Evolutionary conservation across 148 eudicot species (phyloP).

Genomic region (Simmondsia chinensis): DNA sequence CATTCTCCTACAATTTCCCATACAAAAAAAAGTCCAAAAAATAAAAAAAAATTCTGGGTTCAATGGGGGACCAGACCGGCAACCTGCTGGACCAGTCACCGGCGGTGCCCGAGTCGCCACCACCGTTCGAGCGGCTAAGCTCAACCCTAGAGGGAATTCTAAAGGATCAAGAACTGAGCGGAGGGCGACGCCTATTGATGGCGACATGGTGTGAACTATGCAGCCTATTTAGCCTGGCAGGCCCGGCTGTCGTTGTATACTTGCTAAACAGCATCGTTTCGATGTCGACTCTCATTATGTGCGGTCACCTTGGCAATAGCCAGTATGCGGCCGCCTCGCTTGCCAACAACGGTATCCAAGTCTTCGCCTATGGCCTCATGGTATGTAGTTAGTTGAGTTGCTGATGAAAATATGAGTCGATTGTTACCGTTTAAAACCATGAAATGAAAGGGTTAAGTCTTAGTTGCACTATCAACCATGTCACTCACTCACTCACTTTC

Average conservation of each 20-base stretch:
- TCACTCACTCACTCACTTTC: too few species aligned
- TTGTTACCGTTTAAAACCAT: neutral
- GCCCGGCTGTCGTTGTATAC: slow-evolving; percentile 48
- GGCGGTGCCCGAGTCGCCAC: neutral
- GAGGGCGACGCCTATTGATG: slow-evolving; percentile 7
- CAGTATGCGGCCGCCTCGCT: slow-evolving; percentile 46
- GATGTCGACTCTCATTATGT: slow-evolving; percentile 43
- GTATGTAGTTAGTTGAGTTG: slow-evolving; percentile 8
- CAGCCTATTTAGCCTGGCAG: slow-evolving; percentile 24
- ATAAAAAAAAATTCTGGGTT: too few species aligned
- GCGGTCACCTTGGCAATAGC: slow-evolving; percentile 60
- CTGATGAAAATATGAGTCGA: neutral
- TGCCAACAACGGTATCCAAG: slow-evolving; percentile 46
- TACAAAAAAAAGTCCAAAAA: too few species aligned
- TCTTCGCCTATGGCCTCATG: slow-evolving; percentile 54
- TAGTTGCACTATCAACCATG: too few species aligned
- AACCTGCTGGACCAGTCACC: too few species aligned
- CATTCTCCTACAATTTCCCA: too few species aligned
- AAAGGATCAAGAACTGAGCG: slow-evolving; percentile 4
- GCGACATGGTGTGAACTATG: slow-evolving; percentile 29
- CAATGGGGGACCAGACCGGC: too few species aligned
- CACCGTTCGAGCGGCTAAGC: slow-evolving; percentile 5
- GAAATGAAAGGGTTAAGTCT: too few species aligned
- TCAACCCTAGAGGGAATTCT: slow-evolving; percentile 26
- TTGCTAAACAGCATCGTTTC: slow-evolving; percentile 37